Percentiles rank a stretch among this genome's conserved stretches.
Evolutionary conservation across 139 green algal genomes (phyloP).

Genomic region (Microglena sp.): DNA sequence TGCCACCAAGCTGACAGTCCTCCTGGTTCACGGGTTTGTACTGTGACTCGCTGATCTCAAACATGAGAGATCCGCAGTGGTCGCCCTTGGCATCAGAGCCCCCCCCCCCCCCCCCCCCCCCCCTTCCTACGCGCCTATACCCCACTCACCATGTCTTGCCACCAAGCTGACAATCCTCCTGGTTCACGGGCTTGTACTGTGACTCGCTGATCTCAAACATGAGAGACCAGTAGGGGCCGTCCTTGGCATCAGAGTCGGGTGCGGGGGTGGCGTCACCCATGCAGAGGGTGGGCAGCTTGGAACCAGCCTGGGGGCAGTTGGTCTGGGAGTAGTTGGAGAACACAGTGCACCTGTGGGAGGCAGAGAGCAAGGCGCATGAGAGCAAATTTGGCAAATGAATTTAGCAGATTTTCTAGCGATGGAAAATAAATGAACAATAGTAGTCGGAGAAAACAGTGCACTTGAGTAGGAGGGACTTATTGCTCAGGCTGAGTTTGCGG

Average conservation of each 20-base stretch:
- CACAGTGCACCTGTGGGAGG: slow-evolving; percentile 50
- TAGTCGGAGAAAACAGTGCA: no score
- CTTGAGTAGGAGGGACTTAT: no score
- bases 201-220: slow-evolving; percentile 86
- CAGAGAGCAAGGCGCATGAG: background rate
- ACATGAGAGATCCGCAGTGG: slow-evolving; percentile 91
- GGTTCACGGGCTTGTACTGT: slow-evolving; percentile 50
- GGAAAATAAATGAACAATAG: background rate
- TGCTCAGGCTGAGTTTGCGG: no score
- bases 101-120: no score
- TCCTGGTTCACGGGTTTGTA: slow-evolving; percentile 74
- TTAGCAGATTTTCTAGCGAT: background rate
- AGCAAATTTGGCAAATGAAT: background rate
- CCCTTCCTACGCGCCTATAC: no score
- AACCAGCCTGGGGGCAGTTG: slow-evolving; percentile 58
- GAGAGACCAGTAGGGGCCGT: slow-evolving; percentile 79
- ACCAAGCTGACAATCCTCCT: no score
- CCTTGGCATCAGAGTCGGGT: background rate
- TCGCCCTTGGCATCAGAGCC: slow-evolving; percentile 18
- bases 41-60: slow-evolving; percentile 73
- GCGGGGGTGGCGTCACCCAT: slow-evolving; percentile 40
- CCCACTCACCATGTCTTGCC: slow-evolving; percentile 26
- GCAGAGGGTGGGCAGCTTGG: slow-evolving; percentile 65
- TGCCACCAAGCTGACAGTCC: slow-evolving; percentile 56
- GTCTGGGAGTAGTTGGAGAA: slow-evolving; percentile 83